Evolutionary conservation across 768 basidiomycete species (phyloP), one percentile per base, ranked within the genome.

Genomic region (Cystofilobasidium capitatum): DNA sequence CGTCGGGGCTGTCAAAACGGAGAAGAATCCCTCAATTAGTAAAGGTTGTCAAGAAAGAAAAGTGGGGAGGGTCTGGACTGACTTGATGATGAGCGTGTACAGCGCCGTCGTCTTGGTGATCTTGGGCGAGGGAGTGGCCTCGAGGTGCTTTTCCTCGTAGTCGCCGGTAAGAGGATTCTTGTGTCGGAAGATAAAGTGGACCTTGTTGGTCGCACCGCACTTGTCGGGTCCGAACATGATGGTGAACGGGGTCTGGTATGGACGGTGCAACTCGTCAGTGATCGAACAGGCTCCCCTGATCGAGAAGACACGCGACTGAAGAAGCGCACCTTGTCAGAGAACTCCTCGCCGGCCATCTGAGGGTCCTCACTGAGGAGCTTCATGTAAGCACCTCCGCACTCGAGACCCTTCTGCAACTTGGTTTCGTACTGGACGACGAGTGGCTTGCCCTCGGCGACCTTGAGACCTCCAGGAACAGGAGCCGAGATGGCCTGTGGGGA

Each of bases 111-210:
- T 81, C 81, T 94, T 97, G 78, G 86, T 87, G 74, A 94, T 91
- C 71, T 85, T 81, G 57, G 94, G 94, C 66, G 82, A 82, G 69
- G 91, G 93, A 70, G 92, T 82, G 68, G 82, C 76, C 62, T 81
- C 84, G 69, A 98, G 86, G 79, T 99, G 96, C 79, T 99, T 98
- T 84, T 99, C 96, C 79, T 98, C 96, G 71, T 83, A 84, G 74
- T 91, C 91, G 73, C 90, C 90, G 54, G 88, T 90, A 73, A 88
- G 83, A 40, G 96, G 94, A 81, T 85, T 93, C 81, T 87, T 86
- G 83, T 97, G 88, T 74, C 92, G 89, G 90, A 99, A 94, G 80
- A 99, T 99, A 80, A 99, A 97, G 83, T 99, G 96, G 60, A 97
- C 81, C 89, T 93, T 75, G 39, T 78, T 77, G 67, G 78, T 79